Evolutionary conservation across 2,329 filamentous ascomycete genomes (phyloP), one percentile per base, ranked within the genome.

Genomic region (Raffaelea ambrosiae): DNA sequence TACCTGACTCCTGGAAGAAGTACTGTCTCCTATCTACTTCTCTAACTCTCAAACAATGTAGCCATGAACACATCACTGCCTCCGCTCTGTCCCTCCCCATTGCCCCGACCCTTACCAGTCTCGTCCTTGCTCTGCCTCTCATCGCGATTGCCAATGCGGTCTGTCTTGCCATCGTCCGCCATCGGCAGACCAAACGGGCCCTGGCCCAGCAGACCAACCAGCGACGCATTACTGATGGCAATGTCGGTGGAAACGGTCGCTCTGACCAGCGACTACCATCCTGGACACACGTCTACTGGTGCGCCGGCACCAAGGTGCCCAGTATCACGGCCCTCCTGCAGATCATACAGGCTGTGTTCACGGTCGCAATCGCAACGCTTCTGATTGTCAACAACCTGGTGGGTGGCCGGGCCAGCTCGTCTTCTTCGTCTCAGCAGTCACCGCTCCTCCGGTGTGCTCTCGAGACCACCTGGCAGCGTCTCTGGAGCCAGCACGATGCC

Each of bases 401-500:
- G 3, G 46, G 40, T 5, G 40, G n/a, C n/a, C n/a, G n/a, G n/a
- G n/a, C n/a, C n/a, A 20, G 1, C 9, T 33, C 44, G 22, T 39
- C 57, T 75, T 8, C 61, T 73, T 14, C 54, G 66, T 26, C 58
- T 66, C 47, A 57, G 43, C 46, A 48, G 26, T 65, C 67, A 1
- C 49, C 51, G 1, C 39, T 54, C 1, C 52, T 65, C 8, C 55
- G 67, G n/a, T 86, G 83, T 58, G 64, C 67, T 2, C 62, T 87
- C n/a, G 66, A 77, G 9, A 65, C 66, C 3, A 61, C 60, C 36
- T 88, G 84, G 84, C 64, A 68, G 54, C 53, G 50, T 3, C 58
- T 86, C 49, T 86, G 70, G 55, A 60, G 54, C 0, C 54, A 57
- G 0, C 77, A 81, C 51, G 67, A 85, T 47, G 69, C 53, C 1